phyloP scores from a whole-genome alignment of 805 yeast genomes.

The Yarrowia divulgata region DNA sequence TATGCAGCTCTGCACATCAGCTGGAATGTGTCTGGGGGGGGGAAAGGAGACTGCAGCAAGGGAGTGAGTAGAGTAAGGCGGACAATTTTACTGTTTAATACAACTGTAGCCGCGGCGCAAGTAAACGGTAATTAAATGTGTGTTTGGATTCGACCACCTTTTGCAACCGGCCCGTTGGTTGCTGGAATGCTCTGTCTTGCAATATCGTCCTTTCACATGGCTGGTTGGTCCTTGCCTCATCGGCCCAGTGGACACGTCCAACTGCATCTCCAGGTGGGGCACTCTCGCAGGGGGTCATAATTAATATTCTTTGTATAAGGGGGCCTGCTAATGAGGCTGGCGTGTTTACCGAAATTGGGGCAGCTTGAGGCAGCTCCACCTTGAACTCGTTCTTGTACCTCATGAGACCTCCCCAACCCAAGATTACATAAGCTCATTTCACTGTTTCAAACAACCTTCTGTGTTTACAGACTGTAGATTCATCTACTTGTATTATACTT shows the following conservation, averaged over 20 bases:
- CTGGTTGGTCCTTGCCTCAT: neutral
- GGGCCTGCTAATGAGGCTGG: neutral
- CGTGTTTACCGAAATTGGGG: neutral
- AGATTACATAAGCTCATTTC: neutral
- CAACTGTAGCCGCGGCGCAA: neutral
- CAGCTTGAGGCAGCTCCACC: neutral
- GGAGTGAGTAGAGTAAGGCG: neutral
- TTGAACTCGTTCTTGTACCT: neutral
- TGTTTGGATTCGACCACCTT: constrained; percentile 6
- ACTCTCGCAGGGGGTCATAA: neutral
- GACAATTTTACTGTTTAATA: neutral
- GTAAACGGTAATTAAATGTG: neutral
- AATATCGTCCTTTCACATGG: neutral
- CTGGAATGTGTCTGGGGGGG: constrained; percentile 25
- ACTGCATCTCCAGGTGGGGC: neutral
- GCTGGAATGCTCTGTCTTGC: neutral
- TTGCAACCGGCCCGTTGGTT: neutral
- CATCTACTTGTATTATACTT: no score
- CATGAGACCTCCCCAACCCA: neutral
- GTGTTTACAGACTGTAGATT: neutral
- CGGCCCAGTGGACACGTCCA: neutral
- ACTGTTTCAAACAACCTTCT: neutral
- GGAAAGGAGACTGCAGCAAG: neutral
- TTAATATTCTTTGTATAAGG: neutral
- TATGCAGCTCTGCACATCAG: constrained; percentile 2